Evolutionary conservation across 1,284 basidiomycete genomes (phyloP).

Genomic region (Irpex rosettiformis): DNA sequence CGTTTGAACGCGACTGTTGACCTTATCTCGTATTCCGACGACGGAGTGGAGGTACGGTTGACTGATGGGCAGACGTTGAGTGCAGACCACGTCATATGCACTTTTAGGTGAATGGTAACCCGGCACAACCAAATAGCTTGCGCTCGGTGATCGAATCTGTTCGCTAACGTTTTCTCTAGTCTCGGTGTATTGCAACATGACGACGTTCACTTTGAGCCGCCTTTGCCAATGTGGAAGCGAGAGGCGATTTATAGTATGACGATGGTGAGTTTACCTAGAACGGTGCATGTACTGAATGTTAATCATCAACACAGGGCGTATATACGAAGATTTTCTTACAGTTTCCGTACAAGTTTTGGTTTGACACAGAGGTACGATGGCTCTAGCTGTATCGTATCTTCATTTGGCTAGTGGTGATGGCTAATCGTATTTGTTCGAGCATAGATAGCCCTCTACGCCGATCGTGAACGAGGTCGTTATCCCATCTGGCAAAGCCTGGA

Average conservation of each 20-base stretch:
- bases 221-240: conserved; percentile 58
- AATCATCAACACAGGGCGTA: conserved; percentile 36
- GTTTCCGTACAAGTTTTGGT: conserved; percentile 69
- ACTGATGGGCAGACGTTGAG: conserved; percentile 39
- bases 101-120: conserved; percentile 42
- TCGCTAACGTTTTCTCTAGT: conserved; percentile 6
- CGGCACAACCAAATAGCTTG: not conserved
- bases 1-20: conserved; percentile 52
- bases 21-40: conserved; percentile 41
- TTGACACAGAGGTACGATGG: conserved; percentile 48
- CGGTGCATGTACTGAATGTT: not conserved
- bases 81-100: conserved; percentile 57
- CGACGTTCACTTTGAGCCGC: conserved; percentile 55
- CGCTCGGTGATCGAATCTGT: not conserved
- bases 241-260: conserved; percentile 65
- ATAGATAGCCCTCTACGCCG: conserved; percentile 64
- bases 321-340: conserved; percentile 74
- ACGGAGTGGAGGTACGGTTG: conserved; percentile 38
- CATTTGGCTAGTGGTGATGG: too few relatives aligned
- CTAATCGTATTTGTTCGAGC: not conserved
- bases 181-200: conserved; percentile 62
- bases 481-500: conserved; percentile 72
- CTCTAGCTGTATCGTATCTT: not conserved
- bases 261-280: conserved; percentile 41
- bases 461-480: conserved; percentile 58